phyloP scores from a whole-genome alignment of 1,284 basidiomycete genomes.

The Mycena sp. region DNA sequence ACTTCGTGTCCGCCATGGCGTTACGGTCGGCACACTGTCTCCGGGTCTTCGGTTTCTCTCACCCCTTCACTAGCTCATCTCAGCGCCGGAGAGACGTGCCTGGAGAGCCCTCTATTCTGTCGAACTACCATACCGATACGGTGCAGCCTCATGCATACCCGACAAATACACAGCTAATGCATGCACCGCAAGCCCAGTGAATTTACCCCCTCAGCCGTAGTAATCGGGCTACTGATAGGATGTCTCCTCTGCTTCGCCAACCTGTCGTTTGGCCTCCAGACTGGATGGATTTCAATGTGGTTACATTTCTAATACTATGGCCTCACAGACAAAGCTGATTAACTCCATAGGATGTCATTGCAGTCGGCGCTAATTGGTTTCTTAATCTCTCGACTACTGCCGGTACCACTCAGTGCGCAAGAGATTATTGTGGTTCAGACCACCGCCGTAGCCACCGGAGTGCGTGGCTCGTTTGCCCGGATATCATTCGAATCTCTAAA shows the following conservation, averaged over 20 bases:
- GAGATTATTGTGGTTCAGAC: slow-evolving; percentile 96
- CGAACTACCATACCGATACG: not conserved
- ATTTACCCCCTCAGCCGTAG: slow-evolving; percentile 52
- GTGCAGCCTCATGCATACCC: not conserved
- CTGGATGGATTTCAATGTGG: slow-evolving; percentile 80
- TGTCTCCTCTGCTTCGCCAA: slow-evolving; percentile 81
- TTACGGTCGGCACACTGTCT: not conserved
- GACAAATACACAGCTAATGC: not conserved
- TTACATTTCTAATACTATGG: slow-evolving; percentile 26
- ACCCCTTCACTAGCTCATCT: slow-evolving; percentile 33
- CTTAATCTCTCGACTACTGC: slow-evolving; percentile 81
- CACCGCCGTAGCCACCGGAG: slow-evolving; percentile 92
- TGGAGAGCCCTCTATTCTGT: not conserved
- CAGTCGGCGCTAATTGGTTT: slow-evolving; percentile 94
- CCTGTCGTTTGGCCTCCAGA: slow-evolving; percentile 80
- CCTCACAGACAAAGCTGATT: slow-evolving; percentile 7
- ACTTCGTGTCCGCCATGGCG: not conserved
- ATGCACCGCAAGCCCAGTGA: slow-evolving; percentile 34
- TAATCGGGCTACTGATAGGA: slow-evolving; percentile 73
- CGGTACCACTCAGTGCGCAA: slow-evolving; percentile 81
- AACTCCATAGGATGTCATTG: slow-evolving; percentile 85
- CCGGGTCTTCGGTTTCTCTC: slow-evolving; percentile 26
- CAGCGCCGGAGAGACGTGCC: slow-evolving; percentile 50
- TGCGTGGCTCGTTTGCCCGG: slow-evolving; percentile 34
- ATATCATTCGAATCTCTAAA: slow-evolving; percentile 37